Evolutionary conservation across 305 asterid genomes (phyloP).

Genomic region (Withania somnifera): DNA sequence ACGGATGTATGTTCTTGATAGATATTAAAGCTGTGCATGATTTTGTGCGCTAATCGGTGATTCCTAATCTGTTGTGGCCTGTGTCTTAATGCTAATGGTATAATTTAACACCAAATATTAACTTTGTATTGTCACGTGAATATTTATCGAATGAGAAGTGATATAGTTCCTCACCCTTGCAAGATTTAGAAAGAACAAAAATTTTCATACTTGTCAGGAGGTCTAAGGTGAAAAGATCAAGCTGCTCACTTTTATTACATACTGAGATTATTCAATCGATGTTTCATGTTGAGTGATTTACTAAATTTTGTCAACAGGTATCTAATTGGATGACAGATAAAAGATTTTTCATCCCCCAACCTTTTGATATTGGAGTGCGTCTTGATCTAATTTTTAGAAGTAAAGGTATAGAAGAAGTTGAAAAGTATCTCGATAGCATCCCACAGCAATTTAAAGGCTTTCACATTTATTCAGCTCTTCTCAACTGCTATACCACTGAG

Average conservation of each 20-base stretch:
- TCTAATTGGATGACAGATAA: slow-evolving; percentile 65
- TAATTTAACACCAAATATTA: neutral
- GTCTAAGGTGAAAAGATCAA: neutral
- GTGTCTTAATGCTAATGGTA: neutral
- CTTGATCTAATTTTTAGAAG: slow-evolving; percentile 34
- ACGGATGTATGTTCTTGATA: neutral
- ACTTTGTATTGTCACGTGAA: neutral
- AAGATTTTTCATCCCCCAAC: slow-evolving; percentile 14
- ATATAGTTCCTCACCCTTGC: neutral
- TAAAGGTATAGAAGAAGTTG: slow-evolving; percentile 43
- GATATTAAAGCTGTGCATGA: neutral
- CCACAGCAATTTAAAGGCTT: slow-evolving; percentile 23
- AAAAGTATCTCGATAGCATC: slow-evolving; percentile 33
- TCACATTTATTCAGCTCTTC: slow-evolving; percentile 33
- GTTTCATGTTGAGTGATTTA: neutral
- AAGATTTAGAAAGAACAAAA: neutral
- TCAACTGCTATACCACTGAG: slow-evolving; percentile 46
- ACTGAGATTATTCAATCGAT: neutral
- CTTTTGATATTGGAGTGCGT: slow-evolving; percentile 32
- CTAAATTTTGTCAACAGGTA: slow-evolving; percentile 27
- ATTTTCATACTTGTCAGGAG: neutral
- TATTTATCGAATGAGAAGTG: neutral
- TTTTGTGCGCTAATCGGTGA: neutral
- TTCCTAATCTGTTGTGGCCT: neutral
- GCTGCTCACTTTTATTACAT: neutral